phyloP scores from a whole-genome alignment of 2,329 filamentous ascomycete genomes.

The Didymella exigua region DNA sequence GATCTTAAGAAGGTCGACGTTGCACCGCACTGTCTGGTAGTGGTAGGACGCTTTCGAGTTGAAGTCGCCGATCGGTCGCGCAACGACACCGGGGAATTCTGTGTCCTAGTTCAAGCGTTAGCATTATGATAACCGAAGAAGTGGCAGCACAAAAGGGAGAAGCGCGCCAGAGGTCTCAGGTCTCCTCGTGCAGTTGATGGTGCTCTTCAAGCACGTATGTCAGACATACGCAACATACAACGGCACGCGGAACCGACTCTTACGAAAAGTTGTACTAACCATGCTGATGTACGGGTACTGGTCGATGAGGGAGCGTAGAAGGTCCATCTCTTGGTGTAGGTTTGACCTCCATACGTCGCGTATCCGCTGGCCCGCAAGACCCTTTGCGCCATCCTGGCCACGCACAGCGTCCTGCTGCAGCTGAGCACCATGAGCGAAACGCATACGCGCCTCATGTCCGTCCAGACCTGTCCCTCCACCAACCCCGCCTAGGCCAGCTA shows the following conservation, averaged over 20 bases:
- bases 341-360: conserved; percentile 96
- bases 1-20: conserved; percentile 96
- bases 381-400: conserved; percentile 61
- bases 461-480: conserved; percentile 70
- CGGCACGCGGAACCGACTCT: background rate
- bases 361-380: conserved; percentile 74
- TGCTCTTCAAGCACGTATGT: conserved; percentile 20
- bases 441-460: conserved; percentile 85
- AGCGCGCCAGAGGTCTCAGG: conserved; percentile 9
- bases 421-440: conserved; percentile 76
- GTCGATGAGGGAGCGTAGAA: conserved; percentile 80
- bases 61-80: conserved; percentile 92
- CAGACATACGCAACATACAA: conserved; percentile 5
- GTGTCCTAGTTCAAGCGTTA: conserved; percentile 70
- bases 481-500: conserved; percentile 57
- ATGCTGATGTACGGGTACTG: conserved; percentile 97
- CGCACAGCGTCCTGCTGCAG: conserved; percentile 58
- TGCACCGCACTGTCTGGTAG: conserved; percentile 95
- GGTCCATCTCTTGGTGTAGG: conserved; percentile 85
- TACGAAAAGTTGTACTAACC: conserved; percentile 63
- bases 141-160: conserved; percentile 6
- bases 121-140: conserved; percentile 5
- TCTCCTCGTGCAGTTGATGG: conserved; percentile 9
- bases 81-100: conserved; percentile 97
- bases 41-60: conserved; percentile 96